Base-by-base conservation (phyloP, 2,329 filamentous ascomycete genomes). In the Chrysoporthe deuterocubensis region DNA sequence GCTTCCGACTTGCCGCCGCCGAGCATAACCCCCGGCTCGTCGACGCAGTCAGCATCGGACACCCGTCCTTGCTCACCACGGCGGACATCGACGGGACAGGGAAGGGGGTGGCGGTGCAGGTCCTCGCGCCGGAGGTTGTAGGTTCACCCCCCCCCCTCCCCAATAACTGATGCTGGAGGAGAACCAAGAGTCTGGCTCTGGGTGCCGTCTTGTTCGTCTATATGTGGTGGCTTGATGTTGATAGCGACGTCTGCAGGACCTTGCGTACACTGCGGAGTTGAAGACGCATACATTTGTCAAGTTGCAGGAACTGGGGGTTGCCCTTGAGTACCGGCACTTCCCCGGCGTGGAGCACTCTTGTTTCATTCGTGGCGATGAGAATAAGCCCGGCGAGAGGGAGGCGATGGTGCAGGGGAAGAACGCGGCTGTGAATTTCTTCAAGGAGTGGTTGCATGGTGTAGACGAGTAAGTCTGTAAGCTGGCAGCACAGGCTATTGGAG, bases 311-410 rank as follows among this genome's bases (percentile, higher is more conserved):
- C 62, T 76, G 9, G 76, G 75, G 0, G 65, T 83, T 9, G 70
- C 75, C 0, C 84, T 79, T 66, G 80, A 83, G 63, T 85, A 83
- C 73, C 78, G 80, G 69, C 77, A 83, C 71, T 85, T 84, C 62
- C 80, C 82, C 0, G 81, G 80, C 0, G 73, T 84, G 8, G 74
- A 71, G 56, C 83, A 87, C 75, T 77, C 74, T 2, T 85, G 79
- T 71, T 71, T 80, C 16, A 71, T 76, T 0, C 75, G 80, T 59
- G 81, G 81, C 7, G 75, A 83, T 73, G 69, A 71, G 60, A 73
- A 73, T 14, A 76, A 78, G 37, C 58, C 72, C 1, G 77, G 75
- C 0, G 79, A 84, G 74, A 74, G 76, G 54, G 75, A 77, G 54
- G 83, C 76, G 0, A 75, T 84, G 78, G 76, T 74, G 18, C 77